phyloP scores from a whole-genome alignment of 495 filamentous ascomycete genomes.

The Xylaria castorea region DNA sequence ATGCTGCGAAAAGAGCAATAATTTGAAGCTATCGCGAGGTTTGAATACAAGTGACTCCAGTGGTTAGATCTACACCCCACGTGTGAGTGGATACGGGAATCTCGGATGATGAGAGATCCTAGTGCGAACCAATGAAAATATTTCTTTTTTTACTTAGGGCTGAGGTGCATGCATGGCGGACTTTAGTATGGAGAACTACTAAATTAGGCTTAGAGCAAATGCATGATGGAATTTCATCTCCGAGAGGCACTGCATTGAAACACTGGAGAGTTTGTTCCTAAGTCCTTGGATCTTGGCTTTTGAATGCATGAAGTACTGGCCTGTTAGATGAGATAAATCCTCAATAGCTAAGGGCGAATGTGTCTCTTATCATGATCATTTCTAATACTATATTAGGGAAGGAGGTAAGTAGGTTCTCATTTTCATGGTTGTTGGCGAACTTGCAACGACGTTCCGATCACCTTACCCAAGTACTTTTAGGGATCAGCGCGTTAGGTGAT shows the following conservation, averaged over 20 bases:
- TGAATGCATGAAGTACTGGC: no score
- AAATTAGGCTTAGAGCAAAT: not conserved
- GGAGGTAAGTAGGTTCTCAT: not conserved
- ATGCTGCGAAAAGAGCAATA: not conserved
- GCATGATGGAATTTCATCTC: not conserved
- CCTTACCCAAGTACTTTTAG: not conserved
- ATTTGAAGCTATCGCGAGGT: not conserved
- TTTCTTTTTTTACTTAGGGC: not conserved
- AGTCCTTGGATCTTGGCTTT: no score
- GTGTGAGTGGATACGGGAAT: conserved; percentile 4
- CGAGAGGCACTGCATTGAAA: not conserved
- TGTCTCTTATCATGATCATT: not conserved
- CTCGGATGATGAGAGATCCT: not conserved
- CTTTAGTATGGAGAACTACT: not conserved
- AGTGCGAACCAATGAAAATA: not conserved
- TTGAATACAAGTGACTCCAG: not conserved
- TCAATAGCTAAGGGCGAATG: not conserved
- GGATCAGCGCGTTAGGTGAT: not conserved
- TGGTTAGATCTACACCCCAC: not conserved
- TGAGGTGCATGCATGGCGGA: conserved; percentile 14
- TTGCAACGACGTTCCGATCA: not conserved
- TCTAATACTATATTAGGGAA: not conserved
- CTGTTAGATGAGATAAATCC: not conserved
- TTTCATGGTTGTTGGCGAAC: not conserved
- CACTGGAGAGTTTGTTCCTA: no score